These are phyloP conservation scores for Podila horticola DNA, from an alignment of 192 early-diverging fungal genomes.

Conservation along the genomic window DNA sequence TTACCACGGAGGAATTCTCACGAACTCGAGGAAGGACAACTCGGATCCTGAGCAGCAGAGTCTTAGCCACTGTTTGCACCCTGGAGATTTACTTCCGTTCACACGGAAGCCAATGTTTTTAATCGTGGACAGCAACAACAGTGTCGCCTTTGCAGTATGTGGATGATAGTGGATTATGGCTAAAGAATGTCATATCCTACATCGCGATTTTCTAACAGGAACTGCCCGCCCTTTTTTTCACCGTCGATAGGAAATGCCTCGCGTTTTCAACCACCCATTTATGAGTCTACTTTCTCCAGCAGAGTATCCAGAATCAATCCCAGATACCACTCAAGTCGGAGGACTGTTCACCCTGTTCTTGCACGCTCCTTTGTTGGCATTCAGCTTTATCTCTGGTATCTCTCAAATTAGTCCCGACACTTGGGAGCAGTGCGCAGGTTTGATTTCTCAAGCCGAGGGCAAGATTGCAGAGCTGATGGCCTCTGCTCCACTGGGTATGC, in stretches of 20 bases:
- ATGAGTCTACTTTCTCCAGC: constrained; percentile 91
- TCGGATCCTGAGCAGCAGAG: constrained; percentile 50
- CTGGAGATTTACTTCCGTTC: constrained; percentile 92
- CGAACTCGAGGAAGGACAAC: constrained; percentile 77
- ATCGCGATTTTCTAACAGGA: neutral
- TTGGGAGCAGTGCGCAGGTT: constrained; percentile 75
- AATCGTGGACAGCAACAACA: constrained; percentile 93
- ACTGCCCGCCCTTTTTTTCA: neutral
- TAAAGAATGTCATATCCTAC: too few species aligned
- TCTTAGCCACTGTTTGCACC: constrained; percentile 83
- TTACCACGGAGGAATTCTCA: constrained; percentile 82
- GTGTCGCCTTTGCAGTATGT: constrained; percentile 80
- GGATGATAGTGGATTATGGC: too few species aligned
- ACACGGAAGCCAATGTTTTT: constrained; percentile 95
- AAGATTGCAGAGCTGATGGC: constrained; percentile 66
- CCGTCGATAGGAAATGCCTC: constrained; percentile 74
- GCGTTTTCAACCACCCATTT: constrained; percentile 88
- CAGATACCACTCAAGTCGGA: constrained; percentile 78
- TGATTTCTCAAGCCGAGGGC: constrained; percentile 61
- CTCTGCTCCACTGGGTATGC: constrained; percentile 41
- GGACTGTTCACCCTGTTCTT: constrained; percentile 95
- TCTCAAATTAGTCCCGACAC: constrained; percentile 65
- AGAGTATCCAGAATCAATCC: constrained; percentile 84
- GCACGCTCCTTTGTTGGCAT: constrained; percentile 90
- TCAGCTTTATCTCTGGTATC: constrained; percentile 83